phyloP scores from a whole-genome alignment of 805 yeast species.

The Saccharomyces jurei region DNA sequence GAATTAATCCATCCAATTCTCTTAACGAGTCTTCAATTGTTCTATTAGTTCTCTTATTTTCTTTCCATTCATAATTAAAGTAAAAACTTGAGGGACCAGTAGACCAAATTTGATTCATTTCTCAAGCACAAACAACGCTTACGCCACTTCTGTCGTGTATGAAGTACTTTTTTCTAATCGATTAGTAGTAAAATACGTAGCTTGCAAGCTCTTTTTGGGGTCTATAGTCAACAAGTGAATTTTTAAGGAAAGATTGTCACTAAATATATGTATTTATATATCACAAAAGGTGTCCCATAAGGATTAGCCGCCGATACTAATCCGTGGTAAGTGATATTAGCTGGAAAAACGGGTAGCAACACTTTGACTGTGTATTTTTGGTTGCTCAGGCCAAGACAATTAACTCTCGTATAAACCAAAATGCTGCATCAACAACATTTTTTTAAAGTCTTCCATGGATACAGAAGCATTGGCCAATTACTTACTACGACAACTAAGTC shows the following conservation, averaged over 20 bases:
- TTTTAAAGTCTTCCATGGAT: not conserved
- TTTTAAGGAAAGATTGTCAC: not conserved
- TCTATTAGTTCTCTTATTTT: not conserved
- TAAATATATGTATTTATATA: not conserved
- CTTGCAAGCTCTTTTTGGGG: not conserved
- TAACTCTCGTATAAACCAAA: not conserved
- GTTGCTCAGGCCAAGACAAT: not conserved
- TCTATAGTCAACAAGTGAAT: not conserved
- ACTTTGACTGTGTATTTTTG: not conserved
- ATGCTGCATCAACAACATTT: not conserved
- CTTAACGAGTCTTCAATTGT: slow-evolving; percentile 19
- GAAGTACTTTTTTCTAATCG: not conserved
- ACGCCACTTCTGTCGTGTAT: not conserved
- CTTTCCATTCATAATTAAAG: not conserved
- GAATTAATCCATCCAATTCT: slow-evolving; percentile 6
- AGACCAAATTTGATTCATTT: not conserved
- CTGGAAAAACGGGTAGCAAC: not conserved
- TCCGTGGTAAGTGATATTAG: not conserved
- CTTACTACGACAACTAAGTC: not conserved
- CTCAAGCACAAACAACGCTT: not conserved
- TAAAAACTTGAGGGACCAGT: not conserved
- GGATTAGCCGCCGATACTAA: not conserved
- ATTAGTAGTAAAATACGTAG: not conserved
- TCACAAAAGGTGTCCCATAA: not conserved
- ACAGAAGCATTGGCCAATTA: not conserved